Conservation (phyloP, 2,329 filamentous ascomycete genomes). For the Phoma sp. region DNA sequence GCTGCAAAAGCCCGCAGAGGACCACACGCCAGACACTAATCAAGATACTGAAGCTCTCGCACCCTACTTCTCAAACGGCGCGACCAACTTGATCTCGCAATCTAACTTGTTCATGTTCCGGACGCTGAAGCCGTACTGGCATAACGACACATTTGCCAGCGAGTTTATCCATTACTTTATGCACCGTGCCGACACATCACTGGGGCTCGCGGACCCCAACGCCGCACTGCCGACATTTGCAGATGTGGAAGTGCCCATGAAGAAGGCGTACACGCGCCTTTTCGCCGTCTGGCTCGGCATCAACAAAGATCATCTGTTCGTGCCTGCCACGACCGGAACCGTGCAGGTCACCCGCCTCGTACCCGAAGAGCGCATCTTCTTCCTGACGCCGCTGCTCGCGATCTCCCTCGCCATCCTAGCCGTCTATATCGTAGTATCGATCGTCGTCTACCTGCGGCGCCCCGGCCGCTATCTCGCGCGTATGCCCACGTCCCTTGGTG, state of each 20-base stretch:
- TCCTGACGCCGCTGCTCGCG: slow-evolving; percentile 53
- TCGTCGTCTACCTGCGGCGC: slow-evolving; percentile 50
- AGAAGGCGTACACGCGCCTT: slow-evolving; percentile 42
- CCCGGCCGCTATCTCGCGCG: slow-evolving; percentile 55
- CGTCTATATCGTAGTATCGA: slow-evolving; percentile 51
- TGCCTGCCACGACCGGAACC: neutral
- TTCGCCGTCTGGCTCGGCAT: slow-evolving; percentile 52
- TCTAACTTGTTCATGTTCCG: slow-evolving; percentile 25
- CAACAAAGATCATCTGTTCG: slow-evolving; percentile 50
- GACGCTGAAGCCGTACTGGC: slow-evolving; percentile 44
- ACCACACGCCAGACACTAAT: neutral
- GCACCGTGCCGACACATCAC: slow-evolving; percentile 30
- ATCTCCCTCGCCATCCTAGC: slow-evolving; percentile 52
- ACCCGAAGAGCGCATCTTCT: slow-evolving; percentile 54
- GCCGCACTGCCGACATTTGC: slow-evolving; percentile 41
- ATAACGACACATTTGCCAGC: slow-evolving; percentile 53
- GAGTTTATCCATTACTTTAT: slow-evolving; percentile 59
- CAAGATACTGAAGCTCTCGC: neutral
- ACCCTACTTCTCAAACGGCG: slow-evolving; percentile 22
- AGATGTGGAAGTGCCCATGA: slow-evolving; percentile 27
- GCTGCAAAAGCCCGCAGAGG: slow-evolving; percentile 15
- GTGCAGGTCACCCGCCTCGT: neutral
- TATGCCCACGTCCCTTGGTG: slow-evolving; percentile 57
- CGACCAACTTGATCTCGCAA: slow-evolving; percentile 25
- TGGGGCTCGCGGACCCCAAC: slow-evolving; percentile 43